Percentiles rank a stretch among this genome's conserved stretches.
These are phyloP conservation scores for Starmerella riodocensis DNA, from an alignment of 805 yeast genomes.

Conservation along the genomic window DNA sequence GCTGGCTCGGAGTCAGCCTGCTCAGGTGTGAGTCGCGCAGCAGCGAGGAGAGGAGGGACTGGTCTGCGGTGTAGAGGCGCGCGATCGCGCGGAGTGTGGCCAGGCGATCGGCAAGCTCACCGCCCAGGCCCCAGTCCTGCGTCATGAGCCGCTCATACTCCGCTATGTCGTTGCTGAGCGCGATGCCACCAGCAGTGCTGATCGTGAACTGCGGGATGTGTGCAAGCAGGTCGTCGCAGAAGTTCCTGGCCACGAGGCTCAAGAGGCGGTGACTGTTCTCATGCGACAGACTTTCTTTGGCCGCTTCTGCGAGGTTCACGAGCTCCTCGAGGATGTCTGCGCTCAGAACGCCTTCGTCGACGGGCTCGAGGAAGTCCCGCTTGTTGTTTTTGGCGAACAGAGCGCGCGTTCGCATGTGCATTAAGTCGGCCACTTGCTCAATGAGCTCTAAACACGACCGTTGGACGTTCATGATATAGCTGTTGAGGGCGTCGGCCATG, in stretches of 20 bases:
- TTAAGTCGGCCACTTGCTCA: constrained; percentile 42
- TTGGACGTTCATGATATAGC: constrained; percentile 35
- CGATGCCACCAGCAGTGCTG: constrained; percentile 69
- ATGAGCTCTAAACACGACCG: constrained; percentile 56
- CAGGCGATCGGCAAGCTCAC: constrained; percentile 46
- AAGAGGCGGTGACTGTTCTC: constrained; percentile 42
- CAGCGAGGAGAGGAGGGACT: constrained; percentile 61
- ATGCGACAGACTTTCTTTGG: constrained; percentile 31
- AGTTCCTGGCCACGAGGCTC: constrained; percentile 42
- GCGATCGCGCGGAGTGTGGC: constrained; percentile 68
- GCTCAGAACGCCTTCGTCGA: constrained; percentile 28
- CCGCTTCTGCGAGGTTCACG: constrained; percentile 31
- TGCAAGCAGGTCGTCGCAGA: constrained; percentile 45
- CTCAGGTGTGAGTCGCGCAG: constrained; percentile 71
- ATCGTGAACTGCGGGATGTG: constrained; percentile 69
- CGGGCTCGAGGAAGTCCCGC: constrained; percentile 43
- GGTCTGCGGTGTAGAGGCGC: constrained; percentile 71
- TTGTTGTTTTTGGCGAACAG: constrained; percentile 55
- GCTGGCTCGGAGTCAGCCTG: constrained; percentile 40
- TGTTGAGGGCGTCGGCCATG: constrained; percentile 48
- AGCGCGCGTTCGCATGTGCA: constrained; percentile 37
- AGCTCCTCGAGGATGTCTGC: constrained; percentile 43
- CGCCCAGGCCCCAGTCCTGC: constrained; percentile 50
- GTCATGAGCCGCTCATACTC: constrained; percentile 51
- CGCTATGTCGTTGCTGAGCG: constrained; percentile 69